phyloP scores from a whole-genome alignment of 164 flowering plant genomes.

The Aristolochia contorta region DNA sequence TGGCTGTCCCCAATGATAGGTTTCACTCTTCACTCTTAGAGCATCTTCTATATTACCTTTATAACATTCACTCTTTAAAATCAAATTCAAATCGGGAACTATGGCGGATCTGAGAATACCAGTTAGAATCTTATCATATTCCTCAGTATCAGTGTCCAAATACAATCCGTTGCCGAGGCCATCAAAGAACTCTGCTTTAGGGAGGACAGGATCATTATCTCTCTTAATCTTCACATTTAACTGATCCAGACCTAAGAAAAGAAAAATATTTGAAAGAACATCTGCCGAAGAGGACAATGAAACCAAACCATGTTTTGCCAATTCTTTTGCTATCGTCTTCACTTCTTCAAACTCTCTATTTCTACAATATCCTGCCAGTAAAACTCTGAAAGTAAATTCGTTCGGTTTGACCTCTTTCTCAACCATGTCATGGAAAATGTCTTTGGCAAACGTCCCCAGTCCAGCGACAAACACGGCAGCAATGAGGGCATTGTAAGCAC shows the following conservation, averaged over 20 bases:
- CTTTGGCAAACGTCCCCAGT: conserved; percentile 45
- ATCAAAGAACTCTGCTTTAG: conserved; percentile 65
- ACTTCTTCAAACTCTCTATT: conserved; percentile 57
- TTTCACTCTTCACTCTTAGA: conserved; percentile 31
- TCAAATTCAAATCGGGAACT: conserved; percentile 46
- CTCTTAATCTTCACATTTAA: conserved; percentile 53
- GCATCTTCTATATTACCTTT: conserved; percentile 29
- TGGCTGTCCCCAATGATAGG: conserved; percentile 58
- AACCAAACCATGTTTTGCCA: conserved; percentile 37
- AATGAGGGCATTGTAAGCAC: conserved; percentile 59
- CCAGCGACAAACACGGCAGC: conserved; percentile 54
- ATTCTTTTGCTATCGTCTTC: conserved; percentile 39
- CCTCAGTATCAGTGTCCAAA: conserved; percentile 58
- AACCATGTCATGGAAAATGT: conserved; percentile 55
- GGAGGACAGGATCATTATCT: conserved; percentile 47
- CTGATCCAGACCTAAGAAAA: conserved; percentile 43
- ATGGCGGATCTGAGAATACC: conserved; percentile 46
- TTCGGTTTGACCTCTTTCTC: conserved; percentile 37
- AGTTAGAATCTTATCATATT: conserved; percentile 41
- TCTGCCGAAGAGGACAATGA: conserved; percentile 37
- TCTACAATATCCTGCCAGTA: conserved; percentile 85
- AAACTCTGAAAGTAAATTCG: conserved; percentile 43
- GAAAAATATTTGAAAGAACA: conserved; percentile 49
- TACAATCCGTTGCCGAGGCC: conserved; percentile 87
- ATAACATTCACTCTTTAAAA: conserved; percentile 30